These are phyloP conservation scores for Mortierella sp. DNA, from an alignment of 371 early-diverging fungal species.

Conservation along the genomic window DNA sequence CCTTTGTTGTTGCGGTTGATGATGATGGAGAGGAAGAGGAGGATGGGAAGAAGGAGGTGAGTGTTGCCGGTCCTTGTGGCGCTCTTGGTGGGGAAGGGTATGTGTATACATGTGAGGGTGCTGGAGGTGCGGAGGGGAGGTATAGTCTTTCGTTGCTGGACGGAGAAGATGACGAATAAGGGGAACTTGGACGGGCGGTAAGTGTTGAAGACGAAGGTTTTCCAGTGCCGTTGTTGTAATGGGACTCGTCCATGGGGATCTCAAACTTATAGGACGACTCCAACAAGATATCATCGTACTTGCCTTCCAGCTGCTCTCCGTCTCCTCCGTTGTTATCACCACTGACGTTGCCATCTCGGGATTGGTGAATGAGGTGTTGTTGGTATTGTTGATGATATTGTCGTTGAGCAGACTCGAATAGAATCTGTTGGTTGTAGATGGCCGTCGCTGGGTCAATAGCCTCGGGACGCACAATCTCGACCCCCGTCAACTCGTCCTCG, in stretches of 20 bases:
- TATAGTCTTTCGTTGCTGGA: neutral
- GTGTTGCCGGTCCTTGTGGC: neutral
- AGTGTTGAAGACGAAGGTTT: neutral
- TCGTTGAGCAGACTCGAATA: slow-evolving; percentile 18
- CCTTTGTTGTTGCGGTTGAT: neutral
- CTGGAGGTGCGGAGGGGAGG: slow-evolving; percentile 1
- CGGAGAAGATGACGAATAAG: neutral
- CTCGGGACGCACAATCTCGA: slow-evolving; percentile 25
- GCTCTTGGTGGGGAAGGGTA: neutral
- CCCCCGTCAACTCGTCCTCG: neutral
- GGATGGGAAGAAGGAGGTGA: neutral
- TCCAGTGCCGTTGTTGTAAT: neutral
- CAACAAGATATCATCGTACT: slow-evolving; percentile 10
- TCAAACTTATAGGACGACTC: slow-evolving; percentile 23
- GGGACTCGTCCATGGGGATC: slow-evolving; percentile 9
- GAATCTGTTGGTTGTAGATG: slow-evolving; percentile 14
- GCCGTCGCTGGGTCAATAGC: slow-evolving; percentile 12
- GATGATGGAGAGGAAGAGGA: neutral
- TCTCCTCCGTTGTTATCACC: neutral
- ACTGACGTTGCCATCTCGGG: neutral
- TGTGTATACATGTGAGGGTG: neutral
- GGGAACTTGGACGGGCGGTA: neutral
- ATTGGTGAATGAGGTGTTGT: neutral
- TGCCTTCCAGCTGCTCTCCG: slow-evolving; percentile 8
- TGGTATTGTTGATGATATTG: slow-evolving; percentile 22